Percentiles rank a stretch among this genome's conserved stretches.
Conservation (phyloP, 192 early-diverging fungal genomes). For the Chytriomyces sp. region DNA sequence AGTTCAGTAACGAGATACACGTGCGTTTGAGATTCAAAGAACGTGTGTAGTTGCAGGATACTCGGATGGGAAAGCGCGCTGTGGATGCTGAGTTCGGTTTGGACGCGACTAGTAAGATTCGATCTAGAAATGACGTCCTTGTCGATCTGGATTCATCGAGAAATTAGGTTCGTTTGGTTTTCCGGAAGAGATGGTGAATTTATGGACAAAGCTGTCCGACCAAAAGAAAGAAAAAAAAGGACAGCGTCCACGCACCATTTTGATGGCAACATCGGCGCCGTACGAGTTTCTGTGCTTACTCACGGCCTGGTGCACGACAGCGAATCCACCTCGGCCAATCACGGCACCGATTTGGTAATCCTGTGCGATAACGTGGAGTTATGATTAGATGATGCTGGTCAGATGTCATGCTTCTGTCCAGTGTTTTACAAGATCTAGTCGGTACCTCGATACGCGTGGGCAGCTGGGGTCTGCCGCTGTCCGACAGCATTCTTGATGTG, state of each 20-base stretch:
- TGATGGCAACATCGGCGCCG: slow-evolving; percentile 55
- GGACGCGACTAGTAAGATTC: slow-evolving; percentile 58
- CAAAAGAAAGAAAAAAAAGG: neutral
- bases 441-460: slow-evolving; percentile 23
- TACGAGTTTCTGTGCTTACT: slow-evolving; percentile 35
- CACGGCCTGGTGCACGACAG: slow-evolving; percentile 51
- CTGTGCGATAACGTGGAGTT: slow-evolving; percentile 15
- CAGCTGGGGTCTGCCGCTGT: slow-evolving; percentile 6
- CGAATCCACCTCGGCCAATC: slow-evolving; percentile 59
- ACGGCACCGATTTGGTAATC: slow-evolving; percentile 56
- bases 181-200: neutral
- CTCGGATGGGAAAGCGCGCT: slow-evolving; percentile 60
- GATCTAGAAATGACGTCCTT: slow-evolving; percentile 49
- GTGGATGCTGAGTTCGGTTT: slow-evolving; percentile 71
- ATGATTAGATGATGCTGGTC: neutral
- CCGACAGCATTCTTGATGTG: neutral
- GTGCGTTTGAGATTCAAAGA: slow-evolving; percentile 69
- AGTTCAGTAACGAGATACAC: slow-evolving; percentile 80
- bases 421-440: neutral
- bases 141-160: slow-evolving; percentile 47
- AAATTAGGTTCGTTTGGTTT: neutral
- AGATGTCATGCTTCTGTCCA: neutral
- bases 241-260: slow-evolving; percentile 44
- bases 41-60: slow-evolving; percentile 65
- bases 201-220: neutral